Conservation (phyloP, 2,329 filamentous ascomycete genomes). For the Fusarium anguioides region DNA sequence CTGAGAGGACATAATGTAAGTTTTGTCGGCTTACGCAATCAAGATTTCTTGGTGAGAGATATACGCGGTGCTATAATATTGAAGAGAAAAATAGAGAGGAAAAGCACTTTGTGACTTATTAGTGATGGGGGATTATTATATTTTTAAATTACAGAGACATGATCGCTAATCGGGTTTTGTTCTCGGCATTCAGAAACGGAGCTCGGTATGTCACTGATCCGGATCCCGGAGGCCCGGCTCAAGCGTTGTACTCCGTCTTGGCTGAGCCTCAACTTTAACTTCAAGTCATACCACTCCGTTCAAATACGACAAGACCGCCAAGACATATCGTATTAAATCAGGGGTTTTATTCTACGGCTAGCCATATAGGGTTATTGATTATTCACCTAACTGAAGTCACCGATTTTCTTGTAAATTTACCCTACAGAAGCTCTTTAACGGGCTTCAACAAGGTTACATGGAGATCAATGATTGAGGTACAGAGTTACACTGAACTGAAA, state of each 20-base stretch:
- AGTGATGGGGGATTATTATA: background rate
- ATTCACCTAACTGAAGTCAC: background rate
- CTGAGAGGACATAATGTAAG: background rate
- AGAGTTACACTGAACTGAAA: background rate
- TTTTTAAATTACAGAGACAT: background rate
- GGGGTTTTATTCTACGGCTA: background rate
- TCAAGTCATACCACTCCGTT: background rate
- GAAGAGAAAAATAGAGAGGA: background rate
- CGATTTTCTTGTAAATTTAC: background rate
- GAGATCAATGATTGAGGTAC: background rate
- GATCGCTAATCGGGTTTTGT: background rate
- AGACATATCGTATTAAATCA: background rate
- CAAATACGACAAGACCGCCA: background rate
- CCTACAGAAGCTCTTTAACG: background rate
- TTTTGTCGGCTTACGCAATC: background rate
- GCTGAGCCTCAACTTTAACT: background rate
- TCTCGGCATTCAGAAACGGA: background rate
- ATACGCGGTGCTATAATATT: background rate
- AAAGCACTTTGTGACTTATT: too few species aligned
- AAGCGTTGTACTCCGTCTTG: background rate
- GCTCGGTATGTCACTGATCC: background rate
- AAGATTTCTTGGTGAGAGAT: background rate
- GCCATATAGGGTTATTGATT: background rate
- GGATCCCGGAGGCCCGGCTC: background rate
- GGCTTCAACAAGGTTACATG: background rate